Conservation (phyloP, 2,329 filamentous ascomycete genomes). For the Colletotrichum cereale region DNA sequence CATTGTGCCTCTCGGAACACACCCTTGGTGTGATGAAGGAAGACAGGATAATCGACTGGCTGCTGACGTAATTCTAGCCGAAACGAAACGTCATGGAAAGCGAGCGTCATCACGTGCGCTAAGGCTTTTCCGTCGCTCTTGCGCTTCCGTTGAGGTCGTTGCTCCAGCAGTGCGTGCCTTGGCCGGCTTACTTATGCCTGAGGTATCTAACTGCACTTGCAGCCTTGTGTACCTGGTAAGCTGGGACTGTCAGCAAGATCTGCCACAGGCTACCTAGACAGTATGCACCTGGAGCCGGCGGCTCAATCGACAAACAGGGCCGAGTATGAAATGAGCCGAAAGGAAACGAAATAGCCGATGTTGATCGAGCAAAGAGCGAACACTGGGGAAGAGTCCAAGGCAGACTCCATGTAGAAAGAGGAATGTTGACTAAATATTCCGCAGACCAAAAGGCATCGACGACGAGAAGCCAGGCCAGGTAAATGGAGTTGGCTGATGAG, state of each 20-base stretch:
- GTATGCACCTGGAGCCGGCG: background rate
- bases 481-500: background rate
- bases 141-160: constrained; percentile 2
- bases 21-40: constrained; percentile 1
- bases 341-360: background rate
- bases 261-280: background rate
- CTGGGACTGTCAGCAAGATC: background rate
- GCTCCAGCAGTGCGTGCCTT: background rate
- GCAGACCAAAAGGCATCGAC: background rate
- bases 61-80: constrained; percentile 34
- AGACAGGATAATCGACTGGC: background rate
- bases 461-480: background rate
- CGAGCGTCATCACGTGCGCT: constrained; percentile 40
- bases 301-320: background rate
- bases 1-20: constrained; percentile 5
- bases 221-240: background rate
- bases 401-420: too few relatives aligned
- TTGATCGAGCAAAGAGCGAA: background rate
- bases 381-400: background rate
- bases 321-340: background rate
- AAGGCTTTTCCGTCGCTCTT: constrained; percentile 20
- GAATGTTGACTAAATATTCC: background rate
- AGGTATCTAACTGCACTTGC: background rate
- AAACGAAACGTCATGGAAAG: constrained; percentile 35
- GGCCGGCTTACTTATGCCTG: background rate